These are phyloP conservation scores for Alternaria gansuensis DNA, from an alignment of 2,329 filamentous ascomycete genomes.

Conservation along the genomic window DNA sequence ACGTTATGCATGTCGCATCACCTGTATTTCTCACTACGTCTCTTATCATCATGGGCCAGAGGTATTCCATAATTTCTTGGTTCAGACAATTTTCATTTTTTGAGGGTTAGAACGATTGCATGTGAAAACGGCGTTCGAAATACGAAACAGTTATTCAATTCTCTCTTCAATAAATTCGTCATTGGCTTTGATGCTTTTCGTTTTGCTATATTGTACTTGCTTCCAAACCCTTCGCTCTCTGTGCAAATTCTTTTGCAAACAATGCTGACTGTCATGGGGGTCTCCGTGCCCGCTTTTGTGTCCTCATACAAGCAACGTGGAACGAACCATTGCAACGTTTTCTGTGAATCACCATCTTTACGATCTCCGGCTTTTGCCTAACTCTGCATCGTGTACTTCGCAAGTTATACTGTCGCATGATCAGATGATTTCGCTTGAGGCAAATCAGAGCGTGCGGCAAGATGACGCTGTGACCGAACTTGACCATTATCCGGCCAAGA, in stretches of 20 bases:
- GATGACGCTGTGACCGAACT: constrained; percentile 8
- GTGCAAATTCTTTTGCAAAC: not conserved
- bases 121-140: constrained; percentile 38
- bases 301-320: constrained; percentile 37
- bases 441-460: constrained; percentile 7
- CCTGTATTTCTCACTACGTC: constrained; percentile 11
- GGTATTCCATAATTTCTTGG: constrained; percentile 23
- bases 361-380: constrained; percentile 1
- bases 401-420: constrained; percentile 22
- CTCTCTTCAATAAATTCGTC: not conserved
- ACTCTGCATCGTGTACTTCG: constrained; percentile 16
- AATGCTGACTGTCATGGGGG: constrained; percentile 8
- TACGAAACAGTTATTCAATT: constrained; percentile 39
- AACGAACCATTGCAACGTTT: constrained; percentile 34
- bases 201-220: not conserved
- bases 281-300: constrained; percentile 16
- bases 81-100: constrained; percentile 20
- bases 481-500: constrained; percentile 8
- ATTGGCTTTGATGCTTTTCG: not conserved
- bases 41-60: constrained; percentile 15
- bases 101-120: constrained; percentile 39
- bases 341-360: constrained; percentile 27
- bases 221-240: not conserved
- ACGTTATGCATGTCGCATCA: constrained; percentile 14
- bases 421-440: constrained; percentile 7